Evolutionary conservation across 768 basidiomycete genomes (phyloP).

Genomic region (Amylocystis lapponica): DNA sequence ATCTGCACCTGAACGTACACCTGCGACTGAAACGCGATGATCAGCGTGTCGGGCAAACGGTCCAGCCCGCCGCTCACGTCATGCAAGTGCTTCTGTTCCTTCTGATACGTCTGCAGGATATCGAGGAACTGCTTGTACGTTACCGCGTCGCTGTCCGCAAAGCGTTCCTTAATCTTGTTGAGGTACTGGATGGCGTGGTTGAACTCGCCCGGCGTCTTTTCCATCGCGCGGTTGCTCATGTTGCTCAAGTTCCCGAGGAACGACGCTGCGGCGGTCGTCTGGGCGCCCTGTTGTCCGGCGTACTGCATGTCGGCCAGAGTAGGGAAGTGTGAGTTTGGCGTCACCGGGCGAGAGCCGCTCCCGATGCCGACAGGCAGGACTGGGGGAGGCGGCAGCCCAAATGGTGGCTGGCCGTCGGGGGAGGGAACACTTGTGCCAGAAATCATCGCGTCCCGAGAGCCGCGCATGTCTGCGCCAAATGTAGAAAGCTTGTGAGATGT

Average conservation of each 20-base stretch:
- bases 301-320: background rate
- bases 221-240: constrained; percentile 13
- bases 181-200: constrained; percentile 95
- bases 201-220: constrained; percentile 51
- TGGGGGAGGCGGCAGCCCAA: constrained; percentile 16
- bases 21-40: constrained; percentile 42
- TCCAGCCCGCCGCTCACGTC: constrained; percentile 44
- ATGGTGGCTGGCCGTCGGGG: constrained; percentile 15
- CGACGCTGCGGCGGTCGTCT: constrained; percentile 39
- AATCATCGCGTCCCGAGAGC: constrained; percentile 24
- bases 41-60: background rate
- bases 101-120: constrained; percentile 83
- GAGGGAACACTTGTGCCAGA: constrained; percentile 13
- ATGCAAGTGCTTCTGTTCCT: constrained; percentile 63
- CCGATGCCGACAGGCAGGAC: constrained; percentile 29
- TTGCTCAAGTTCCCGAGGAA: constrained; percentile 54
- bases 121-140: constrained; percentile 89
- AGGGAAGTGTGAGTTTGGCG: constrained; percentile 20
- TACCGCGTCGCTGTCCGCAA: constrained; percentile 81
- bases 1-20: constrained; percentile 77
- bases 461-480: constrained; percentile 25
- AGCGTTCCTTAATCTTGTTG: constrained; percentile 96
- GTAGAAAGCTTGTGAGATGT: constrained; percentile 58
- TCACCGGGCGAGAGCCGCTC: constrained; percentile 47
- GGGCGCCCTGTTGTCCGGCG: constrained; percentile 1